Percentiles rank a stretch among this genome's conserved stretches.
Evolutionary conservation across 345 rosid species (phyloP).

Genomic region (Populus alba): DNA sequence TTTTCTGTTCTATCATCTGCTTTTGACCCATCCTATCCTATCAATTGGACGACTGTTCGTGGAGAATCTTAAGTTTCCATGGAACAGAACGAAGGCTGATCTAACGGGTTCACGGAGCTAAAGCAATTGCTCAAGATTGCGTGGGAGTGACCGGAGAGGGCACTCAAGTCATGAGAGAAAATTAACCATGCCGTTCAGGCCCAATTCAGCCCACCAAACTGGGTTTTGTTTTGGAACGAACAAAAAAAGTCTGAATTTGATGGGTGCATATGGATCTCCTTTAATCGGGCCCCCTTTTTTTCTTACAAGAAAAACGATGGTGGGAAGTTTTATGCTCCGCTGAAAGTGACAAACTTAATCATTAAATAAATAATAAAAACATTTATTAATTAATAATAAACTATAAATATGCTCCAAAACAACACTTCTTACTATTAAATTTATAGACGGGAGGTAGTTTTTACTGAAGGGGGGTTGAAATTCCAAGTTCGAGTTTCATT

Average conservation of each 20-base stretch:
- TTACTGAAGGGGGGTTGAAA: too few relatives aligned
- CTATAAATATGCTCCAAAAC: too few relatives aligned
- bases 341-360: background rate
- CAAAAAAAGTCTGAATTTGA: background rate
- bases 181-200: background rate
- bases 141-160: background rate
- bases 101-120: background rate
- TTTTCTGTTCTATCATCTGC: background rate
- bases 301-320: background rate
- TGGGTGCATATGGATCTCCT: background rate
- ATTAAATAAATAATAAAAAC: too few relatives aligned
- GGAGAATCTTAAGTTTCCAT: background rate
- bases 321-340: background rate
- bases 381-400: too few relatives aligned
- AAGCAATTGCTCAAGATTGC: background rate
- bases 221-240: background rate
- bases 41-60: background rate
- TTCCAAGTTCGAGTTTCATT: too few relatives aligned
- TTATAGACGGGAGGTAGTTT: too few relatives aligned
- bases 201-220: background rate
- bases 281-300: background rate
- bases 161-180: background rate
- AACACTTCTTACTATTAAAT: too few relatives aligned
- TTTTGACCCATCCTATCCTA: background rate
- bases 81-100: background rate